Evolutionary conservation across 495 filamentous ascomycete genomes (phyloP).

Genomic region (Penicillium salamii): DNA sequence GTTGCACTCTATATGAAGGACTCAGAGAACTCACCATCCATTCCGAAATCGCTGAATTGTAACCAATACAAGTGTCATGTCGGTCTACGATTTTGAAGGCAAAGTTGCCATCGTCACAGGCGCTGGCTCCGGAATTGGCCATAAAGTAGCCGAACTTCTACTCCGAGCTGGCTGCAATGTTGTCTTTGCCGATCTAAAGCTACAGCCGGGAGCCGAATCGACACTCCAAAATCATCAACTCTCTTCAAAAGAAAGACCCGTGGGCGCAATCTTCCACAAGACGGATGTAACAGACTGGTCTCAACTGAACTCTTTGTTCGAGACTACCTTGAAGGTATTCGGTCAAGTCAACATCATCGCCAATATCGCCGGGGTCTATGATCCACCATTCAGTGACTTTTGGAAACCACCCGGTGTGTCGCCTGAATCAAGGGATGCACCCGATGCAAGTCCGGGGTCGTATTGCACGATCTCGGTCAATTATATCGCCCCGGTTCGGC

Average conservation of each 20-base stretch:
- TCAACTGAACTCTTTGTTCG: neutral
- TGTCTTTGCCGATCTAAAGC: neutral
- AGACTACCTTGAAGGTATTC: neutral
- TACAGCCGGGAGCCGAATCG: neutral
- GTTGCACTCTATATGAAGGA: no score
- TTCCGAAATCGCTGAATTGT: neutral
- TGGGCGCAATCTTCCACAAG: neutral
- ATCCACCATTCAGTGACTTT: neutral
- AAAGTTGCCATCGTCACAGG: neutral
- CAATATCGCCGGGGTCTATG: neutral
- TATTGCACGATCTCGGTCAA: neutral
- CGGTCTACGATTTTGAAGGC: neutral
- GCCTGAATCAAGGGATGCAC: neutral
- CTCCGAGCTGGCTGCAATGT: neutral
- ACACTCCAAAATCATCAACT: neutral
- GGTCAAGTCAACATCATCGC: neutral
- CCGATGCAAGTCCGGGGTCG: neutral
- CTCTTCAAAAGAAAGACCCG: neutral
- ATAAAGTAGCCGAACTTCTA: neutral
- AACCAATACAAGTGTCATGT: neutral
- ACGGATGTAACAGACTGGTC: neutral
- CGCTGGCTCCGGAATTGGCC: neutral
- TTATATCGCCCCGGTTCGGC: neutral
- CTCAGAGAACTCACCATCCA: no score
- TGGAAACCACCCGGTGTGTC: neutral